Percentiles rank a stretch among this genome's conserved stretches.
phyloP scores from a whole-genome alignment of 805 yeast species.

The Osmozyma mogii region DNA sequence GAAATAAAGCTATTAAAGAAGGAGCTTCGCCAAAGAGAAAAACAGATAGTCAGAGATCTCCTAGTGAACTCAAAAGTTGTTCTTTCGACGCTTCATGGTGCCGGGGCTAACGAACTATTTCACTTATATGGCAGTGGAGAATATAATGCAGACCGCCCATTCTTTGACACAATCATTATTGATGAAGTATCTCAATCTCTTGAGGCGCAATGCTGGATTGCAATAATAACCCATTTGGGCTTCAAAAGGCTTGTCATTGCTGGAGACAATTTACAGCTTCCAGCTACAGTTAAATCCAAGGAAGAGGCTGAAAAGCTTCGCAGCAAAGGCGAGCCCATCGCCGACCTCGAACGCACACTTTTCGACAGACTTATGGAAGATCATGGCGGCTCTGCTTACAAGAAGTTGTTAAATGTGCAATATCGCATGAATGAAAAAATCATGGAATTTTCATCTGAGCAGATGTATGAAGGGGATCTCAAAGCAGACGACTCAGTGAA shows the following conservation, averaged over 20 bases:
- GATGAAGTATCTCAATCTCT: conserved; percentile 94
- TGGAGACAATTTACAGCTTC: conserved; percentile 87
- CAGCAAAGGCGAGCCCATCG: conserved; percentile 23
- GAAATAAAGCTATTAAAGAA: conserved; percentile 62
- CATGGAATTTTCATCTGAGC: conserved; percentile 68
- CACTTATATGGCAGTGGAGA: conserved; percentile 35
- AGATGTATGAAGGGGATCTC: conserved; percentile 56
- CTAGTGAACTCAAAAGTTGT: conserved; percentile 60
- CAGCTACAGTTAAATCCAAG: conserved; percentile 74
- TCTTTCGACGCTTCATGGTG: conserved; percentile 80
- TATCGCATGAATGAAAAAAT: conserved; percentile 80
- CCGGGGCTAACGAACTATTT: conserved; percentile 66
- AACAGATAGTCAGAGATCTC: conserved; percentile 50
- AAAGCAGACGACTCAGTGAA: conserved; percentile 56
- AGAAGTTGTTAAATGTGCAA: conserved; percentile 62
- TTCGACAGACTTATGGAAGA: conserved; percentile 66
- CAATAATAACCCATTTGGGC: conserved; percentile 59
- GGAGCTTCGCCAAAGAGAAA: conserved; percentile 64
- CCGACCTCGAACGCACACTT: conserved; percentile 55
- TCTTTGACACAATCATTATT: conserved; percentile 76
- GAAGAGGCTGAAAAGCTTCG: conserved; percentile 13
- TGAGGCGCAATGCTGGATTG: conserved; percentile 97
- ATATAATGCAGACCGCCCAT: conserved; percentile 18
- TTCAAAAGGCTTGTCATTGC: conserved; percentile 64
- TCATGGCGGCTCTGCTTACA: conserved; percentile 37